phyloP scores from a whole-genome alignment of 768 basidiomycete species.

The Tylopilus balloui region DNA sequence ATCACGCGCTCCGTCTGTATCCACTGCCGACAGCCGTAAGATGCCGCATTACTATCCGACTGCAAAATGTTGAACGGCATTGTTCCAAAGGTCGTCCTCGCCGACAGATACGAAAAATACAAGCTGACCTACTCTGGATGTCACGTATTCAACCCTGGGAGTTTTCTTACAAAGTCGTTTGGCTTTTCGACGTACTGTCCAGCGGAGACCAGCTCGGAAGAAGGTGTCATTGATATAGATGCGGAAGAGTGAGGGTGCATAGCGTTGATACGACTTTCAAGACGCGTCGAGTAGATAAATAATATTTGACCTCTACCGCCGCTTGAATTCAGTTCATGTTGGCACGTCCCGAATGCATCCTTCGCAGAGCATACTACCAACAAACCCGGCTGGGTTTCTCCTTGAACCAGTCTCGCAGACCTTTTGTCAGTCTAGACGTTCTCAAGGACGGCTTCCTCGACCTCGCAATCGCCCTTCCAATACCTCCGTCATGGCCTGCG shows the following conservation, averaged over 20 bases:
- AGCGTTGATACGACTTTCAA: not conserved
- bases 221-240: slow-evolving; percentile 49
- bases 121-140: slow-evolving; percentile 97
- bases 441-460: slow-evolving; percentile 69
- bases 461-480: slow-evolving; percentile 68
- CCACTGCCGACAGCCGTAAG: slow-evolving; percentile 89
- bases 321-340: slow-evolving; percentile 21
- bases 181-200: slow-evolving; percentile 91
- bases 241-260: slow-evolving; percentile 30
- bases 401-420: slow-evolving; percentile 13
- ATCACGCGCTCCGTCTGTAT: slow-evolving; percentile 88
- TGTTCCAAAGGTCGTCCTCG: slow-evolving; percentile 69
- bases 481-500: slow-evolving; percentile 60
- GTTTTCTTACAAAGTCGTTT: slow-evolving; percentile 78
- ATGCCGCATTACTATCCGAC: not conserved
- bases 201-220: slow-evolving; percentile 77
- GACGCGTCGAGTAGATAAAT: not conserved
- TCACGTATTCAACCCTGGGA: slow-evolving; percentile 97
- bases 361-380: slow-evolving; percentile 7
- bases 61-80: slow-evolving; percentile 5
- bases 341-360: slow-evolving; percentile 11
- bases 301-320: not conserved
- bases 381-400: slow-evolving; percentile 3
- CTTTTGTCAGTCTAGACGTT: slow-evolving; percentile 24
- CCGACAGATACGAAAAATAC: slow-evolving; percentile 95